Evolutionary conservation across 1,284 basidiomycete genomes (phyloP), one percentile per base, ranked within the genome.

Genomic region (Ganoderma lingzhi): DNA sequence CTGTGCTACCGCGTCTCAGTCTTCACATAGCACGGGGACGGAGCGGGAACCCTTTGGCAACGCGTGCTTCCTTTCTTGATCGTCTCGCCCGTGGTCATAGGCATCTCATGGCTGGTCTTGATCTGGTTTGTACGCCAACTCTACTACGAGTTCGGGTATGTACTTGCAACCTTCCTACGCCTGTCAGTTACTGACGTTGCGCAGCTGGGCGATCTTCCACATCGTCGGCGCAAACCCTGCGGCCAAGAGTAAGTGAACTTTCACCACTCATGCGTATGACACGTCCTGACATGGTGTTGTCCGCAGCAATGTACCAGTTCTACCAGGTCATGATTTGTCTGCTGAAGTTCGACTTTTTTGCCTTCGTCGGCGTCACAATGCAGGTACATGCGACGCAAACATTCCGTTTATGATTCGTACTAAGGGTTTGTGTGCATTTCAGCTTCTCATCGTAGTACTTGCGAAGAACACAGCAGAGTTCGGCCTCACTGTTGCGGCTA

Each of bases 291-390:
- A 32, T 14, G 55, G 37, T 63, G 44, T 67, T 14, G 17, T 45
- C 14, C 19, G 17, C 65, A 94, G 92, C 86, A 48, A 94, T 95
- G 93, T 95, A 93, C 78, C 91, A 91, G 74, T 93, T 84, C 81
- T 95, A 95, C 77, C 92, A 95, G 79, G 88, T 95, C 75, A 89
- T 94, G 85, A 89, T 95, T 64, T 94, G 93, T 77, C 85, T 95
- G 58, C 87, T 95, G 75, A 95, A 95, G 78, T 94, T 96, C 77
- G 93, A 95, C 79, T 95, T 95, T 80, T 95, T 95, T 82, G 90
- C 87, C 79, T 95, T 95, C 78, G 86, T 87, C 41, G 93, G 91
- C n/a, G 91, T 95, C 45, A 94, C 93, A 8, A 94, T 95, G 86
- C 94, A 95, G 87, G 93, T 89, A 71, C 14, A 28, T 23, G n/a